These are phyloP conservation scores for Pleurotus giganteus DNA, from an alignment of 768 basidiomycete species.

Conservation along the genomic window DNA sequence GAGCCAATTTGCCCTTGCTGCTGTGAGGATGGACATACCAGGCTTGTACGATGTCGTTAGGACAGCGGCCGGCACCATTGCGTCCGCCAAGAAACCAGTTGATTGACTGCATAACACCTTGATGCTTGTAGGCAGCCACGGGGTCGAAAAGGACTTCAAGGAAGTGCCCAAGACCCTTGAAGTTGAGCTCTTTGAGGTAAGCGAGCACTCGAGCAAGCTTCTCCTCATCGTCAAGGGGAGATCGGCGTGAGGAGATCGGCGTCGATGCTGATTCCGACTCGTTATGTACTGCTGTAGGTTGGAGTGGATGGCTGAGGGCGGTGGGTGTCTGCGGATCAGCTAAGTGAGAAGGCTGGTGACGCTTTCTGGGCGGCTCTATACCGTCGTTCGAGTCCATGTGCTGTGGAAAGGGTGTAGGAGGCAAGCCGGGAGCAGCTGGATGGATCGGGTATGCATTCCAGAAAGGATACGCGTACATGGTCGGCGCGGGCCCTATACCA, in stretches of 20 bases:
- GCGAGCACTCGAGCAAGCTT: background rate
- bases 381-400: too few species aligned
- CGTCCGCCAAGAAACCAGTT: background rate
- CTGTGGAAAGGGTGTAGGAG: too few species aligned
- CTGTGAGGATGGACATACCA: background rate
- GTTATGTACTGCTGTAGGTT: background rate
- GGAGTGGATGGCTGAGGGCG: background rate
- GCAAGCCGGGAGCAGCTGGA: too few species aligned
- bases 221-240: background rate
- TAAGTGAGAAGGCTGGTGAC: too few species aligned
- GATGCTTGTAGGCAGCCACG: background rate
- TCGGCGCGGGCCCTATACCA: too few species aligned
- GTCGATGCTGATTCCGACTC: background rate
- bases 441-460: too few species aligned
- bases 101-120: background rate
- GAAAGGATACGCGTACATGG: too few species aligned
- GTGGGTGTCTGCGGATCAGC: too few species aligned
- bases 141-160: background rate
- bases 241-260: background rate
- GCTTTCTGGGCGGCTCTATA: too few species aligned
- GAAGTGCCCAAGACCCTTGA: background rate
- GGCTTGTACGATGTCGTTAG: background rate
- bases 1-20: too few species aligned
- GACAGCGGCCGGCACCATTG: background rate
- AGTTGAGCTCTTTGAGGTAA: background rate